Evolutionary conservation across 768 basidiomycete genomes (phyloP).

Genomic region (Daedalea quercina): DNA sequence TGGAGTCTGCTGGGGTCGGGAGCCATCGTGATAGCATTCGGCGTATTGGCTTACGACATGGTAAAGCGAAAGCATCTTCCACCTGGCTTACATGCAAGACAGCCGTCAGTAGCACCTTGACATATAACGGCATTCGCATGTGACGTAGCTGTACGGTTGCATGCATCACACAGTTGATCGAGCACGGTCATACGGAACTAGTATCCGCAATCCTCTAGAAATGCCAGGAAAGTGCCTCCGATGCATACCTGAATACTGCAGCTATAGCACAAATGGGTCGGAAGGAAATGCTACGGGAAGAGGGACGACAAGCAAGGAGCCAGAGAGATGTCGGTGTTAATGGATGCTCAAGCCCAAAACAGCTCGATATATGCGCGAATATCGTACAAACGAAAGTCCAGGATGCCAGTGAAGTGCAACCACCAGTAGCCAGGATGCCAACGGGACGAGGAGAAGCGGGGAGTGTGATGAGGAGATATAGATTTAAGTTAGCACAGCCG

Average conservation of each 20-base stretch:
- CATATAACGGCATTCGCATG: too few relatives aligned
- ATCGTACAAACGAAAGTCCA: conserved; percentile 21
- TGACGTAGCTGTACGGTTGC: too few relatives aligned
- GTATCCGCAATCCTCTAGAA: not conserved
- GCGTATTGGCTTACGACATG: conserved; percentile 71
- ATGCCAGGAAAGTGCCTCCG: not conserved
- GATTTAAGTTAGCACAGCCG: conserved; percentile 14
- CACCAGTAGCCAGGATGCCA: conserved; percentile 10
- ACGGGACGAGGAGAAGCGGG: not conserved
- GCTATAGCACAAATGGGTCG: conserved; percentile 35
- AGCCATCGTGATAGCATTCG: conserved; percentile 79
- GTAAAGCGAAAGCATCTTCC: not conserved
- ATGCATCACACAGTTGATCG: not conserved
- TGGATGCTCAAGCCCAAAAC: conserved; percentile 19
- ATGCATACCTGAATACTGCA: conserved; percentile 14
- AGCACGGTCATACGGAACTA: not conserved
- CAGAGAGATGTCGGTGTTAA: conserved; percentile 17
- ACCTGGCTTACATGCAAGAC: not conserved
- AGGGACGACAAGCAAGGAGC: conserved; percentile 7
- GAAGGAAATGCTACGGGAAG: conserved; percentile 15
- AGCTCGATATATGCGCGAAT: conserved; percentile 12
- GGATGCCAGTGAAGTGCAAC: conserved; percentile 16
- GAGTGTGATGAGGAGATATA: conserved; percentile 10
- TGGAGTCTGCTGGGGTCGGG: conserved; percentile 75
- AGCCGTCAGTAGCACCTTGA: too few relatives aligned